phyloP scores from a whole-genome alignment of 2,329 filamentous ascomycete genomes.

The Tolypocladium tropicale region DNA sequence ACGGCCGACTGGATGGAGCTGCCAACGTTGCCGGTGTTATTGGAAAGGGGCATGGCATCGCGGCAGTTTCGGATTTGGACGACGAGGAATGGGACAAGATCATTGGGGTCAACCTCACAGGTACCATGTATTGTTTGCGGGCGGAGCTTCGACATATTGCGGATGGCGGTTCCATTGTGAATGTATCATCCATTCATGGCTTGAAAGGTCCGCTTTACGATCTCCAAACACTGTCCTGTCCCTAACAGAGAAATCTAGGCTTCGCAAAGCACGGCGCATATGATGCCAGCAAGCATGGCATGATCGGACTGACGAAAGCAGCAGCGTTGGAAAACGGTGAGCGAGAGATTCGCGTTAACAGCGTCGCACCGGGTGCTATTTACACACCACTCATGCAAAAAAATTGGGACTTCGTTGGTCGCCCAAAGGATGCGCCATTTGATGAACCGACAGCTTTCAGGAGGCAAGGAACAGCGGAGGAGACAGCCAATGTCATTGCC shows the following conservation, averaged over 20 bases:
- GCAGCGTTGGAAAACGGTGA: slow-evolving; percentile 24
- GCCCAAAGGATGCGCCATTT: slow-evolving; percentile 26
- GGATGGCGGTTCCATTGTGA: slow-evolving; percentile 47
- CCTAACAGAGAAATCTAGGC: slow-evolving; percentile 6
- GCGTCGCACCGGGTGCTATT: slow-evolving; percentile 35
- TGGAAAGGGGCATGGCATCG: slow-evolving; percentile 28
- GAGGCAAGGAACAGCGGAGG: slow-evolving; percentile 35
- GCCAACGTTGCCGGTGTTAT: slow-evolving; percentile 44
- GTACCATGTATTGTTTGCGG: slow-evolving; percentile 37
- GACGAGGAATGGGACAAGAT: slow-evolving; percentile 36
- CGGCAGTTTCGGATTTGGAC: slow-evolving; percentile 28
- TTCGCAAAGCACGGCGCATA: slow-evolving; percentile 21
- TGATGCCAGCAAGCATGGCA: slow-evolving; percentile 23
- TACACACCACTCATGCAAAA: slow-evolving; percentile 37
- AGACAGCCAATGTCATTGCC: slow-evolving; percentile 33
- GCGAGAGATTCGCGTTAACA: slow-evolving; percentile 32
- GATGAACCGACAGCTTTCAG: slow-evolving; percentile 30
- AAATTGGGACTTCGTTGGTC: slow-evolving; percentile 22
- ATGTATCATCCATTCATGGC: slow-evolving; percentile 42
- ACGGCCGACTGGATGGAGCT: slow-evolving; percentile 40
- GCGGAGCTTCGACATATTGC: slow-evolving; percentile 32
- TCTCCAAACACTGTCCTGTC: too few relatives aligned
- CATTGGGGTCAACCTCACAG: slow-evolving; percentile 35
- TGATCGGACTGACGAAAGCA: slow-evolving; percentile 21
- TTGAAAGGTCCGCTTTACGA: slow-evolving; percentile 13